These are phyloP conservation scores for Stachybotrys echinatus DNA, from an alignment of 2,329 filamentous ascomycete species.

Conservation along the genomic window DNA sequence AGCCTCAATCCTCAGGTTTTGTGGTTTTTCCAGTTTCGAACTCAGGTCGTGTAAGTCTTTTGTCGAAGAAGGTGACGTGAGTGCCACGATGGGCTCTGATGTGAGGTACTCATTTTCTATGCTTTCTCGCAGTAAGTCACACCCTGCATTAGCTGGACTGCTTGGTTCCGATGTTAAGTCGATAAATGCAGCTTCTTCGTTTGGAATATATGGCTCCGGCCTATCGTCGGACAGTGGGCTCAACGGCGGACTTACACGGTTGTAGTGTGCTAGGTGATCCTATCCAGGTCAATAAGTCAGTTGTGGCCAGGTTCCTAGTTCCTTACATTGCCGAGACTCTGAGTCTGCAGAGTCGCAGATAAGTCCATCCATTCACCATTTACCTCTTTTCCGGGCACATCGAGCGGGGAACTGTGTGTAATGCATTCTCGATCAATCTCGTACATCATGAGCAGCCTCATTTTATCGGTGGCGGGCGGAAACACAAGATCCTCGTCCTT, in stretches of 20 bases:
- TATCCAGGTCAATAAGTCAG: neutral
- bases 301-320: no score
- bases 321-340: no score
- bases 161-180: slow-evolving; percentile 23
- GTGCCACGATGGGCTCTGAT: slow-evolving; percentile 8
- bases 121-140: slow-evolving; percentile 6
- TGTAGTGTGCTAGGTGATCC: slow-evolving; percentile 1
- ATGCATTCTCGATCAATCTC: slow-evolving; percentile 18
- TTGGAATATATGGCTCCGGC: slow-evolving; percentile 13
- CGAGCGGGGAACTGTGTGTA: neutral
- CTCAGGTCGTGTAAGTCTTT: neutral
- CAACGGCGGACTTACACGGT: slow-evolving; percentile 20
- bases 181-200: slow-evolving; percentile 11
- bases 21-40: neutral
- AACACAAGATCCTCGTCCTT: slow-evolving; percentile 22
- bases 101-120: slow-evolving; percentile 9
- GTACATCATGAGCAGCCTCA: slow-evolving; percentile 16
- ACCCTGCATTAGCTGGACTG: slow-evolving; percentile 11
- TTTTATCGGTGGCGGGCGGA: slow-evolving; percentile 10
- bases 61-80: neutral
- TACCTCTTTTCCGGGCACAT: neutral
- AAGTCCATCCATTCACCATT: neutral
- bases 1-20: slow-evolving; percentile 13
- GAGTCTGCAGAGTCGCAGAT: no score
- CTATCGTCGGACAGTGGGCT: slow-evolving; percentile 16